Conservation (phyloP, 768 basidiomycete species). For the Mycena vulgaris region DNA sequence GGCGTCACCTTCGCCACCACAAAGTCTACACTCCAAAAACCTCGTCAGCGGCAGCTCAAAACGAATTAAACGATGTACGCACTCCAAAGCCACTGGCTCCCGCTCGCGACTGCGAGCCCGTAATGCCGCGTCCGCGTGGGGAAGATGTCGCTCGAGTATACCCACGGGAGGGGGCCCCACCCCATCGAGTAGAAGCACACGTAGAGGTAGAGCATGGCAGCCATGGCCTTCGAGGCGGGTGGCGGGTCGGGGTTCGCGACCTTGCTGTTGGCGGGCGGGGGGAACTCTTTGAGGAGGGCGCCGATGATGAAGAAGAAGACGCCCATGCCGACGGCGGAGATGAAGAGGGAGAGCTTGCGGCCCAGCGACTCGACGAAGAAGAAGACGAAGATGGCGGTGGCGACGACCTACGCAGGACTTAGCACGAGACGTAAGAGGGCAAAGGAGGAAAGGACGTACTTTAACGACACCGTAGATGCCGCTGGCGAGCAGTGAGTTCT, state of each 20-base stretch:
- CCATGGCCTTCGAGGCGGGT: conserved; percentile 84
- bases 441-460: not conserved
- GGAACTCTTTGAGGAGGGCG: conserved; percentile 85
- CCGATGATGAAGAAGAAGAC: conserved; percentile 87
- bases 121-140: conserved; percentile 89
- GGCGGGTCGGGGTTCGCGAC: conserved; percentile 54
- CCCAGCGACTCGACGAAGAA: conserved; percentile 79
- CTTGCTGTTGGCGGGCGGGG: conserved; percentile 56
- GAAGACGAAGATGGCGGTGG: conserved; percentile 77
- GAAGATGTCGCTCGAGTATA: conserved; percentile 89
- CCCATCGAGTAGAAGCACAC: conserved; percentile 92
- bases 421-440: not conserved
- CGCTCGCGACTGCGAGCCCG: conserved; percentile 81
- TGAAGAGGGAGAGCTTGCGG: conserved; percentile 78
- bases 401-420: conserved; percentile 73
- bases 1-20: conserved; percentile 82
- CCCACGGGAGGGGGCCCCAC: conserved; percentile 76
- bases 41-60: not conserved
- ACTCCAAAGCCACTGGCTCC: conserved; percentile 91
- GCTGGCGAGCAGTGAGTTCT: conserved; percentile 78
- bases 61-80: no score
- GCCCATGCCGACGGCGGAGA: conserved; percentile 87
- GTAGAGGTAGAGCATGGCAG: conserved; percentile 89
- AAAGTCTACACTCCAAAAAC: conserved; percentile 63
- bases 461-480: conserved; percentile 59